Percentiles rank a stretch among this genome's conserved stretches.
Conservation (phyloP, 176 grass and related monocot genomes). For the bread wheat (Triticum aestivum) region DNA sequence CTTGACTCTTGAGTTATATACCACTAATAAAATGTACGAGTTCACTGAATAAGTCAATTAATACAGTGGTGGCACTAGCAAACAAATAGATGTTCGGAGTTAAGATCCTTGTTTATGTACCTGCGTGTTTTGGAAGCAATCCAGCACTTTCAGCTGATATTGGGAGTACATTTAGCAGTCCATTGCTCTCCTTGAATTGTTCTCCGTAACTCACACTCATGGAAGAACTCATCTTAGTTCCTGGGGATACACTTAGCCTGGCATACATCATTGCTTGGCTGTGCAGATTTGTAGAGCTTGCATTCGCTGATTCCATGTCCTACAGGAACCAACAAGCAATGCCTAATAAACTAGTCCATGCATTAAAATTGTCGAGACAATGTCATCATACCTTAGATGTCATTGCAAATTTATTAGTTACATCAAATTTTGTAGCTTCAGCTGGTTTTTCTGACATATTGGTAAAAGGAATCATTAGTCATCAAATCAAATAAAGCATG, state of each 20-base stretch:
- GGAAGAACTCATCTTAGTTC: slow-evolving; percentile 32
- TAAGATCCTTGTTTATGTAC: slow-evolving; percentile 28
- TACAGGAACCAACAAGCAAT: slow-evolving; percentile 18
- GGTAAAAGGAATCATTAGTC: slow-evolving; percentile 15
- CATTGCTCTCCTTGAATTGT: slow-evolving; percentile 38
- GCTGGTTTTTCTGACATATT: slow-evolving; percentile 4
- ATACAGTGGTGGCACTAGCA: neutral
- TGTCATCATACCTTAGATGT: slow-evolving; percentile 39
- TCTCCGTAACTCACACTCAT: slow-evolving; percentile 12
- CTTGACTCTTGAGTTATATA: neutral
- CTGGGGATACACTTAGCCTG: slow-evolving; percentile 56
- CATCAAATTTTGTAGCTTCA: slow-evolving; percentile 40
- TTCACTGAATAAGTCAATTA: neutral
- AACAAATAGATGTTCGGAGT: neutral
- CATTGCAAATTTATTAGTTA: slow-evolving; percentile 2
- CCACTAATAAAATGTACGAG: neutral
- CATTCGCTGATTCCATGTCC: slow-evolving; percentile 50
- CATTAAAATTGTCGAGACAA: neutral
- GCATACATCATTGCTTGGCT: slow-evolving; percentile 68
- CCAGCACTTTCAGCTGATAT: slow-evolving; percentile 87
- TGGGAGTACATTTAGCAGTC: slow-evolving; percentile 62
- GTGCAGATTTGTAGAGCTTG: slow-evolving; percentile 55
- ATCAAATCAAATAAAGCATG: neutral
- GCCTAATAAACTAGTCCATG: neutral
- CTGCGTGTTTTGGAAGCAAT: slow-evolving; percentile 65